Base-by-base conservation (phyloP, 2,329 filamentous ascomycete genomes). In the Fusarium sp. region DNA sequence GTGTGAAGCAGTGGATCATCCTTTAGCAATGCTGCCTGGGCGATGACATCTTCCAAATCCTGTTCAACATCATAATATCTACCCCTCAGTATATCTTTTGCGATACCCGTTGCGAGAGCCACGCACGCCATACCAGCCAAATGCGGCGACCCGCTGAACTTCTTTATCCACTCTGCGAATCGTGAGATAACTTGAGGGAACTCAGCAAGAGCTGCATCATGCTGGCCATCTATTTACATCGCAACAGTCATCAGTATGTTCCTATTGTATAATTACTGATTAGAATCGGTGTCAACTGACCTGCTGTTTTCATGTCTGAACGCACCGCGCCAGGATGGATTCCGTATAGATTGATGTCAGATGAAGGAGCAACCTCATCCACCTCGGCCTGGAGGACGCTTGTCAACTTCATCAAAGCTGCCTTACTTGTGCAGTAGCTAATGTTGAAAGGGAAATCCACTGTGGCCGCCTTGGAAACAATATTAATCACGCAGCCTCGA, bases 21-120 rank as follows among this genome's bases (percentile, higher is more conserved):
- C 29, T 33, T 33, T 5, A 23, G 10, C 11, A 33, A 14, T 8
- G 29, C 0, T 10, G 4, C 2, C 11, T 33, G 29, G 4, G 29
- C 8, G 7, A 49, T 33, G 4, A 23, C 4, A 10, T 49, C 21
- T 8, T 49, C 29, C 29, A 49, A 4, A 3, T 49, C 16, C 10
- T 49, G 29, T 19, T 33, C 29, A 2, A 49, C 29, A 3, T 49
- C 29, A 3, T 33, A 49, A 2, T 49, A 33, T 23, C 29, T 49
- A 8, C 46, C 46, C 16, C 46, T 33, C 0, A 33, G 21, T 15
- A 4, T 16, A 33, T 49, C 29, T 4, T 49, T 49, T 3, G 46
- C 29, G 19, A 33, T 19, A 0, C 46, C 46, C 1, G 21, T 49
- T 7, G 29, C 46, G 15, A 49, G 46, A 23, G 46, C 46, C 12